Percentiles rank a stretch among this genome's conserved stretches.
phyloP scores from a whole-genome alignment of 495 filamentous ascomycete genomes.

The Neohortaea acidophila region DNA sequence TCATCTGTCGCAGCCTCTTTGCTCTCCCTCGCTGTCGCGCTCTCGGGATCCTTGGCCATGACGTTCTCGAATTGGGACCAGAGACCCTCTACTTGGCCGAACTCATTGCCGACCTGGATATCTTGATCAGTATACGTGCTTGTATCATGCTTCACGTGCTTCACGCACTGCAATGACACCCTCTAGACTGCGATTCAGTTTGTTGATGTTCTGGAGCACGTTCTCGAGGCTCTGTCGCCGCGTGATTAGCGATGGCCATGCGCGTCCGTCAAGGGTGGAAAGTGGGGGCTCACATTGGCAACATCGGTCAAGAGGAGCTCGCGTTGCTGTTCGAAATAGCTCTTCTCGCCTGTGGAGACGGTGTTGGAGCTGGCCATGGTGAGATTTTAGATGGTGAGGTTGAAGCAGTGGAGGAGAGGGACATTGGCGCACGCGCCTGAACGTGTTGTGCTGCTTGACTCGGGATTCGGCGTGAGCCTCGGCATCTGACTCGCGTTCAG shows the following conservation, averaged over 20 bases:
- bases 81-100: slow-evolving; percentile 85
- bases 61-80: slow-evolving; percentile 96
- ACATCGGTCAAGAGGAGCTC: slow-evolving; percentile 64
- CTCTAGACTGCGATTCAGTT: slow-evolving; percentile 80
- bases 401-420: neutral
- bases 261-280: neutral
- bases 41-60: slow-evolving; percentile 62
- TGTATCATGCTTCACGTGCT: neutral
- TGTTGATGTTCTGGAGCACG: slow-evolving; percentile 91
- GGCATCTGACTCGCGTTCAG: slow-evolving; percentile 2
- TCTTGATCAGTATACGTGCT: slow-evolving; percentile 1
- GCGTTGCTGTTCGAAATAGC: slow-evolving; percentile 65
- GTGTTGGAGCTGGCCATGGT: slow-evolving; percentile 3
- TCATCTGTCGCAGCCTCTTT: slow-evolving; percentile 15
- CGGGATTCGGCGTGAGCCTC: slow-evolving; percentile 3
- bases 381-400: neutral
- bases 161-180: slow-evolving; percentile 67
- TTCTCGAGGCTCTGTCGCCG: slow-evolving; percentile 77
- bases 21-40: slow-evolving; percentile 22
- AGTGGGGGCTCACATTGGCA: slow-evolving; percentile 40
- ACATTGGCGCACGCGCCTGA: no score
- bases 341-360: slow-evolving; percentile 8
- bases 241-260: no score
- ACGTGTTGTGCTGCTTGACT: no score
- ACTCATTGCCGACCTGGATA: slow-evolving; percentile 79